Evolutionary conservation across 106 monocot species (phyloP).

Genomic region (Phalaenopsis aphrodite): DNA sequence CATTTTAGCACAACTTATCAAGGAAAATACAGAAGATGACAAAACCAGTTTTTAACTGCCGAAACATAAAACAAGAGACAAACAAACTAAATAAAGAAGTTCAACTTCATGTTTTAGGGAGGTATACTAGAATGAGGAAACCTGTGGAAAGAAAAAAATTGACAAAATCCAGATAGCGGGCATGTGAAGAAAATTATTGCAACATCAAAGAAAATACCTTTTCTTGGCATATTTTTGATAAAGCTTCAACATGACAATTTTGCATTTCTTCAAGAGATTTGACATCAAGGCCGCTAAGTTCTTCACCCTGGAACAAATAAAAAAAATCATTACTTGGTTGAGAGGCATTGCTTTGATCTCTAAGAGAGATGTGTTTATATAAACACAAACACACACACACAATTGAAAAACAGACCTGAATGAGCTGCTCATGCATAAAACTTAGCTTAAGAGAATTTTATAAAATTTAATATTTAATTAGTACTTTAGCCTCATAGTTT

Average conservation of each 20-base stretch:
- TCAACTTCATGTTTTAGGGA: neutral
- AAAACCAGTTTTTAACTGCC: neutral
- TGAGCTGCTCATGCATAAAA: constrained; percentile 1
- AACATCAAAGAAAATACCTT: constrained; percentile 39
- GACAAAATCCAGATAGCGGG: neutral
- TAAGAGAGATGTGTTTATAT: too few relatives aligned
- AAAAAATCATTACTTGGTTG: neutral
- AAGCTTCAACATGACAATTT: constrained; percentile 77
- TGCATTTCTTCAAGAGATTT: constrained; percentile 68
- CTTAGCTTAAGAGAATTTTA: neutral
- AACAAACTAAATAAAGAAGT: neutral
- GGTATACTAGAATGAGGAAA: neutral
- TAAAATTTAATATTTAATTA: neutral
- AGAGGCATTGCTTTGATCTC: neutral
- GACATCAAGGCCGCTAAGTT: constrained; percentile 49
- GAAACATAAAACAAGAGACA: neutral
- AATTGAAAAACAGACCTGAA: neutral
- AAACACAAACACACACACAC: too few relatives aligned
- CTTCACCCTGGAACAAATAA: constrained; percentile 56
- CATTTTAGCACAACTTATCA: neutral
- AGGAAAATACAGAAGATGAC: neutral
- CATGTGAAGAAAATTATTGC: neutral
- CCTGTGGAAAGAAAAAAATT: neutral
- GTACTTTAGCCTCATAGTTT: neutral
- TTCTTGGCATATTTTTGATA: constrained; percentile 83